These are phyloP conservation scores for Dimargaris verticillata DNA, from an alignment of 192 early-diverging fungal species.

Conservation along the genomic window DNA sequence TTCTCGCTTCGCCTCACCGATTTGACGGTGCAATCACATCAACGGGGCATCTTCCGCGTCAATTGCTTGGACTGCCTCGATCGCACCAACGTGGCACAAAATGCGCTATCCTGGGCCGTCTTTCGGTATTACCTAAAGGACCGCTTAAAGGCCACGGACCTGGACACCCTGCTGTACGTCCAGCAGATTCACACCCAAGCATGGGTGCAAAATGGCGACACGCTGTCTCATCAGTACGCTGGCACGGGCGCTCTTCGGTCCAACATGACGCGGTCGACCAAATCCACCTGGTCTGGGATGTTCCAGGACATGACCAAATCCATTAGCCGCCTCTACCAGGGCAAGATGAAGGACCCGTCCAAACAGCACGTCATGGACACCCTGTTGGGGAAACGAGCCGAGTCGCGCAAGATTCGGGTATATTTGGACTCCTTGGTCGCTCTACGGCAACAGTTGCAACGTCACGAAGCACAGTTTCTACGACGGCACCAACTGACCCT, in stretches of 20 bases:
- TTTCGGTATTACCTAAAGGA: conserved; percentile 26
- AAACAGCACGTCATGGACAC: conserved; percentile 87
- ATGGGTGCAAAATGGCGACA: conserved; percentile 84
- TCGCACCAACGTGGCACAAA: conserved; percentile 89
- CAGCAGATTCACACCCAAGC: conserved; percentile 37
- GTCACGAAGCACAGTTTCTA: background rate
- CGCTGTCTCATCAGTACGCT: conserved; percentile 80
- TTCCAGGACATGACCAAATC: conserved; percentile 87
- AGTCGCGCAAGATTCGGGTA: conserved; percentile 3
- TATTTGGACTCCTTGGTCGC: conserved; percentile 10
- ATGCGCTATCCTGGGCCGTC: conserved; percentile 39
- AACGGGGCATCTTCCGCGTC: conserved; percentile 72
- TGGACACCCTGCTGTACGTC: conserved; percentile 12
- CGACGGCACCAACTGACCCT: background rate
- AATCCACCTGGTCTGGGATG: conserved; percentile 44
- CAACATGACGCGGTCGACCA: conserved; percentile 75
- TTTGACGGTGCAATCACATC: conserved; percentile 37
- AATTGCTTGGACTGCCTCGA: conserved; percentile 84
- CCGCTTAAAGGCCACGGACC: conserved; percentile 15
- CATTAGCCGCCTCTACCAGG: conserved; percentile 83
- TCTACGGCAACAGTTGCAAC: conserved; percentile 2
- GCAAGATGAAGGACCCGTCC: conserved; percentile 88
- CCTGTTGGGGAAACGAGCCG: conserved; percentile 44
- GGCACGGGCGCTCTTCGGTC: conserved; percentile 94
- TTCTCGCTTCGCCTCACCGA: conserved; percentile 46